Evolutionary conservation across 768 basidiomycete species (phyloP).

Genomic region (Suillus lakei): DNA sequence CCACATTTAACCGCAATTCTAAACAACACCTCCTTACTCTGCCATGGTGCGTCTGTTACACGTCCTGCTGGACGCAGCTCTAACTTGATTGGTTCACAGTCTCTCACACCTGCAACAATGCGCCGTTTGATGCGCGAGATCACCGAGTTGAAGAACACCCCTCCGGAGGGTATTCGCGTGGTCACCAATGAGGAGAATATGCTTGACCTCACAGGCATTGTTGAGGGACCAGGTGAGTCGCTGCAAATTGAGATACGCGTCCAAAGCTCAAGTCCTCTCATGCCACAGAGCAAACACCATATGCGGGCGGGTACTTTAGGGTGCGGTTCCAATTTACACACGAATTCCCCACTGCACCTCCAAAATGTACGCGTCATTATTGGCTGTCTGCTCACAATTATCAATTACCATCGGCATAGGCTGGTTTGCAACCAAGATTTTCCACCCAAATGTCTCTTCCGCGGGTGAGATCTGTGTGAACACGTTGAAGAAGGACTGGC

Average conservation of each 20-base stretch:
- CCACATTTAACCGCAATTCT: not conserved
- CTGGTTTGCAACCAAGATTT: constrained; percentile 92
- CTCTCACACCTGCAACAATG: constrained; percentile 59
- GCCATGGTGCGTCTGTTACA: constrained; percentile 21
- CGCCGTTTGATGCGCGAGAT: constrained; percentile 91
- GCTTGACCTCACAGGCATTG: constrained; percentile 84
- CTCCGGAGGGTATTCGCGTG: constrained; percentile 92
- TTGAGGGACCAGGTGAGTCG: constrained; percentile 85
- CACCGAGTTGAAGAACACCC: constrained; percentile 75
- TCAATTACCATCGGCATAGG: constrained; percentile 49
- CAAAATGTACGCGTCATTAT: constrained; percentile 72
- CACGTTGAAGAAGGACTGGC: constrained; percentile 98
- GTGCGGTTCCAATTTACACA: constrained; percentile 89
- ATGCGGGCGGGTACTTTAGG: constrained; percentile 72
- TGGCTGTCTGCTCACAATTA: not conserved
- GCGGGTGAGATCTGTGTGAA: constrained; percentile 95
- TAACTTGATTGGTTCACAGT: constrained; percentile 28
- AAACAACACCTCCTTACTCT: constrained; percentile 15
- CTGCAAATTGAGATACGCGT: not conserved
- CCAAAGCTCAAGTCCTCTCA: constrained; percentile 16
- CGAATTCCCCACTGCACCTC: constrained; percentile 92
- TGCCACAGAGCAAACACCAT: constrained; percentile 63
- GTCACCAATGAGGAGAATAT: constrained; percentile 88
- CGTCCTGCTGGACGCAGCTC: not conserved
- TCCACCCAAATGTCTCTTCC: constrained; percentile 94